Base-by-base conservation (phyloP, 1,139 yeast species). In the Hansenula anomala region DNA sequence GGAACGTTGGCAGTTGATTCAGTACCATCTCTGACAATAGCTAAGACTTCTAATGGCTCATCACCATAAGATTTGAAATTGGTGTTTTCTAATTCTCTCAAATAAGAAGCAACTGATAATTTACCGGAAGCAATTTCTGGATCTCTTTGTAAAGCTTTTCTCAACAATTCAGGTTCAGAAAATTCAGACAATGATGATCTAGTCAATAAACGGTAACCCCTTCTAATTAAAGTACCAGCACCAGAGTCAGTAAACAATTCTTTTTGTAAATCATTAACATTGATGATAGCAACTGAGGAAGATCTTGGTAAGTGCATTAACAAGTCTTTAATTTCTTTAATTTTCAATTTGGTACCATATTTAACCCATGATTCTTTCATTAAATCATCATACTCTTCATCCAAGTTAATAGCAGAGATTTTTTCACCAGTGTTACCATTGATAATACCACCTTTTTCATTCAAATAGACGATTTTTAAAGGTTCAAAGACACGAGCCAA, bases 191-290 rank as follows among this genome's bases (percentile, higher is more conserved):
- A 69, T 32, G 83, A 75, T 50, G 74, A 71, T 60, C 87, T 78
- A 54, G 82, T 81, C 42, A 83, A 66, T 51, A 92, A 74, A 66
- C 88, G 88, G 69, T 92, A 88, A 46, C 99, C 99, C 64, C 98
- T 80, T 74, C 98, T 84, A 56, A 92, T 89, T 69, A 92, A 74
- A 37, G 99, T 92, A 58, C 99, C 99, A 34, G 98, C 99, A 63
- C 99, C 99, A 14, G 96, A 85, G 61, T 94, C 98, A 37, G 99
- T 92, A 66, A 92, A 92, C 58, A 92, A 77, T 65, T 92, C 99
- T 64, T 90, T 92, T 67, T 94, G 98, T 56, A 92, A 74, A 60
- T 92, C 97, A 55, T 87, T 78, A 34, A 94, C 97, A 52, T 92
- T 87, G 55, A 92, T 92, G 59, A 92, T 92, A 33, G 99, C 98